phyloP scores from a whole-genome alignment of 176 grass and related monocot species.

The Rhynchospora pubera region DNA sequence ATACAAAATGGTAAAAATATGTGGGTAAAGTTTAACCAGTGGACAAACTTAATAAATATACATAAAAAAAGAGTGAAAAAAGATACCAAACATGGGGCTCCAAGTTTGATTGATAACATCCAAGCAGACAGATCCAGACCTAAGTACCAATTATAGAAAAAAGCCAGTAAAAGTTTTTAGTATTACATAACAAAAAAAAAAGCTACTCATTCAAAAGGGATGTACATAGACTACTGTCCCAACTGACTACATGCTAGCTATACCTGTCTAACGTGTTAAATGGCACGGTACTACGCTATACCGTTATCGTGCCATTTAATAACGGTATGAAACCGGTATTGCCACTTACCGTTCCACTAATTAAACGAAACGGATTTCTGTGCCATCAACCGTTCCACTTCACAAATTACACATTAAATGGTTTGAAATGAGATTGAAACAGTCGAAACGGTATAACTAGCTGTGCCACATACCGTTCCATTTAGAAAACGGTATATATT shows the following conservation, averaged over 20 bases:
- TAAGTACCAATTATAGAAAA: conserved; percentile 5
- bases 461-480: too few relatives aligned
- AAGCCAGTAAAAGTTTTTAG: background rate
- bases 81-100: conserved; percentile 58
- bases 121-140: conserved; percentile 46
- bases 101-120: conserved; percentile 60
- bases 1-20: background rate
- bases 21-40: background rate
- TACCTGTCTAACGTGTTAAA: too few relatives aligned
- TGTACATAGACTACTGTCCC: background rate
- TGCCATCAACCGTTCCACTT: too few relatives aligned
- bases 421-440: too few relatives aligned
- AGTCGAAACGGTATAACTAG: too few relatives aligned
- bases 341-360: too few relatives aligned
- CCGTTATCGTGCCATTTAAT: too few relatives aligned
- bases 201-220: background rate
- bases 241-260: background rate
- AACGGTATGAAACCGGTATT: too few relatives aligned
- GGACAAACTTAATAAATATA: background rate
- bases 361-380: too few relatives aligned
- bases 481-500: too few relatives aligned
- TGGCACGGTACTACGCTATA: too few relatives aligned
- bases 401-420: too few relatives aligned
- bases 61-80: background rate
- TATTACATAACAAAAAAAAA: background rate